phyloP scores from a whole-genome alignment of 371 early-diverging fungal genomes.

The Capniomyces stellatus region DNA sequence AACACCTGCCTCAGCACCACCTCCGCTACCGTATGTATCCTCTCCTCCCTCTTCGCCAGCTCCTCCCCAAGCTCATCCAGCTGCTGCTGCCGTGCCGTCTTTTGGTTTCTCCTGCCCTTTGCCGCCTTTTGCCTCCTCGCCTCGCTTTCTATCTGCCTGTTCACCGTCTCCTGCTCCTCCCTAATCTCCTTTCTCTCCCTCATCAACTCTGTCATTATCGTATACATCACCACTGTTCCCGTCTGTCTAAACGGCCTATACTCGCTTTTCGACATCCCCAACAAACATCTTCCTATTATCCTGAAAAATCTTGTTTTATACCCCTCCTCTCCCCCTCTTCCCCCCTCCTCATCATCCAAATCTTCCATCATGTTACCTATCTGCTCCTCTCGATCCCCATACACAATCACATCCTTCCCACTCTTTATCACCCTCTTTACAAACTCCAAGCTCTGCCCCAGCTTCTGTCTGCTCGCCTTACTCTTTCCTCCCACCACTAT shows the following conservation, averaged over 20 bases:
- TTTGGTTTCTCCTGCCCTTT: slow-evolving; percentile 3
- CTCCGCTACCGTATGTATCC: slow-evolving; percentile 26
- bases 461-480: slow-evolving; percentile 36
- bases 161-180: slow-evolving; percentile 35
- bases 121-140: slow-evolving; percentile 10
- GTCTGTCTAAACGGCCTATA: slow-evolving; percentile 85
- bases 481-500: slow-evolving; percentile 44
- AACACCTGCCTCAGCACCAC: slow-evolving; percentile 63
- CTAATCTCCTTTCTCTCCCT: slow-evolving; percentile 34
- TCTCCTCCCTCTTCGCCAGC: slow-evolving; percentile 22
- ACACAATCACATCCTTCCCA: slow-evolving; percentile 37
- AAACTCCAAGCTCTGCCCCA: slow-evolving; percentile 35
- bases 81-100: slow-evolving; percentile 19
- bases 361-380: not conserved
- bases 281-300: slow-evolving; percentile 32
- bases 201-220: slow-evolving; percentile 38
- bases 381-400: slow-evolving; percentile 23
- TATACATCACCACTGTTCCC: slow-evolving; percentile 48
- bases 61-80: slow-evolving; percentile 24
- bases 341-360: slow-evolving; percentile 6
- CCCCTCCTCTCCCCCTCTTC: not conserved
- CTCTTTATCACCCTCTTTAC: slow-evolving; percentile 36
- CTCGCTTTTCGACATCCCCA: slow-evolving; percentile 37
- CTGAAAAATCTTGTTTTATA: slow-evolving; percentile 26
- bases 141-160: slow-evolving; percentile 40